Base-by-base conservation (phyloP, 2,329 filamentous ascomycete species). In the Rasamsonia emersonii region DNA sequence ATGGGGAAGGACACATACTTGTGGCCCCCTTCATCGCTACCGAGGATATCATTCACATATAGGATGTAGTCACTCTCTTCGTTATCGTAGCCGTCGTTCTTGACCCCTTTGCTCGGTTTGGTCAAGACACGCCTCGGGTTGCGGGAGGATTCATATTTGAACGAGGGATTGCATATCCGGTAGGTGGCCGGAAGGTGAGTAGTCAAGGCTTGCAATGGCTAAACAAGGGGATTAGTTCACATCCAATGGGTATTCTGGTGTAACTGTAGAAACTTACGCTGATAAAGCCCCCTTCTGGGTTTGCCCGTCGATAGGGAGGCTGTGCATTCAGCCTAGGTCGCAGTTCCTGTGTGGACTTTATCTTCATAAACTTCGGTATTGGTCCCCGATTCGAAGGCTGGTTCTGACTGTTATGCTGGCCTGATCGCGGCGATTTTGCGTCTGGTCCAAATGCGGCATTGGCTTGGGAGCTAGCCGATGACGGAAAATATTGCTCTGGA, bases 61-160 rank as follows among this genome's bases (percentile, higher is more conserved):
- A 98, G 75, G 51, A 98, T 98, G 56, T 98, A 98, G 55, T 98
- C 91, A 59, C 91, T 96, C 47, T 98, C 91, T 58, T 98, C 91
- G 47, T 98, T 98, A 55, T 98, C 91, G 53, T 91, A 98, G 3
- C 91, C 91, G 64, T 98, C 91, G 53, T 98, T 98, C 71, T 98
- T 98, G 41, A 84, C 77, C 9, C 91, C 91, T 64, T 98, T 98
- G 73, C 91, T 96, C 5, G 91, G 91, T 61, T 98, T 98, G 10
- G 91, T 98, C 45, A 98, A 71, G 30, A 98, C 91, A 58, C 91
- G 77, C 40, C 91, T 82, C 23, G 91, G 91, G 54, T 98, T 98
- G 44, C 91, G 77, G 33, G 91, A 95, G 10, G 91, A 95, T 58
- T 98, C 91, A 64, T 98, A 98, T 66, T 98, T 95, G 71, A 98